Base-by-base conservation (phyloP, 116 monocot genomes). In the Cymodocea nodosa region DNA sequence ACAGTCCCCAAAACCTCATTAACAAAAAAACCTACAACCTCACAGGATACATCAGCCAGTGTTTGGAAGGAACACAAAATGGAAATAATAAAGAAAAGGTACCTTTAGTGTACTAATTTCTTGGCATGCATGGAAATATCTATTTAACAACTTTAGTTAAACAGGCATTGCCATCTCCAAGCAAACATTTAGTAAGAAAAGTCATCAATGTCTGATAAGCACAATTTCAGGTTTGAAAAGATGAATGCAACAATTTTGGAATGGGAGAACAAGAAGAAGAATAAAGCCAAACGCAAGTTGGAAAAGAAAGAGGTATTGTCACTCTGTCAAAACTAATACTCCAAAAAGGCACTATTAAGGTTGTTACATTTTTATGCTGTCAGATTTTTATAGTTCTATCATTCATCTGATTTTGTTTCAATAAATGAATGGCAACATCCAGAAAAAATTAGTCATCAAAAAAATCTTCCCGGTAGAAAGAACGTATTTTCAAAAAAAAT, bases 201-300 rank as follows among this genome's bases (percentile, higher is more conserved):
- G 58, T 20, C 25, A 14, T 22, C 3, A 56, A 22, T 18, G 13
- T 58, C 58, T 58, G 23, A 58, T 58, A 58, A 58, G 22, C 25
- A 15, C 23, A 25, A 58, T 36, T 68, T 39, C 70, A 84, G 84
- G 64, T 81, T 71, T 66, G 71, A 81, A 39, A 79, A 76, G 71
- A 70, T 35, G 64, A 71, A 44, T 15, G 22, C 53, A 12, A 76
- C 73, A 44, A 78, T 85, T 66, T 30, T 76, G 48, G 73, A 81
- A 63, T 85, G 85, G 85, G 85, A 85, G 71, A 76, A 67, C 48
- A 50, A 79, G 50, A 85, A 81, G 78, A 85, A 76, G 64, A 36
- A 20, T 23, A 81, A 81, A 59, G 81, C 85, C 1, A 76, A 78
- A 68, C 69, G 60, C 20, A 56, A 52, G n/a, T 19, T 76, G 70